Conservation (phyloP, 371 early-diverging fungal genomes). For the Mortierella sp. region DNA sequence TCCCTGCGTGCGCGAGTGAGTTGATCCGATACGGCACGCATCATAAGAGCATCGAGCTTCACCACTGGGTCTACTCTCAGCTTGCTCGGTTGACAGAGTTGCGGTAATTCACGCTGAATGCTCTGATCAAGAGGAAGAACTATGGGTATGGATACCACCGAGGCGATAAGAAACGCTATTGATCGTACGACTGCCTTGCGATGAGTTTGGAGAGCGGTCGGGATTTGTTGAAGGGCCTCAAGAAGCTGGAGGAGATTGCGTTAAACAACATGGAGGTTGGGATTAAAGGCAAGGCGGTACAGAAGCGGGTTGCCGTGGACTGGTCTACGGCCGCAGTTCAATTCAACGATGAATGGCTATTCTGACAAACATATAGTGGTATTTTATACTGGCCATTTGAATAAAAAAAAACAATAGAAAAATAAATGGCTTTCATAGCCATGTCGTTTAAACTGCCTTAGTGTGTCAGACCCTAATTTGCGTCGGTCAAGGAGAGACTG, state of each 20-base stretch:
- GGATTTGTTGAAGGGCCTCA: background rate
- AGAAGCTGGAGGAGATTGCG: background rate
- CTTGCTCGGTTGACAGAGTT: background rate
- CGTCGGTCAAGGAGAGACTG: too few relatives aligned
- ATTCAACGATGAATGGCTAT: too few relatives aligned
- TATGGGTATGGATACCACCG: too few relatives aligned
- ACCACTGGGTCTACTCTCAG: background rate
- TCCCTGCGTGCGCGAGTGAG: background rate
- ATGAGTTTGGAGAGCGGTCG: background rate
- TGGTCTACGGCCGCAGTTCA: too few relatives aligned
- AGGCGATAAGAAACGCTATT: background rate
- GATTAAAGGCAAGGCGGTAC: slow-evolving; percentile 3
- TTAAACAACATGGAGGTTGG: slow-evolving; percentile 13
- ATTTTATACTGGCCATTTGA: too few relatives aligned
- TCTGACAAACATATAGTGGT: too few relatives aligned
- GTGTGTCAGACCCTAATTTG: too few relatives aligned
- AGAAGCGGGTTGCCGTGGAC: slow-evolving; percentile 6
- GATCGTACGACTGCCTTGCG: background rate
- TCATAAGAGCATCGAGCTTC: too few relatives aligned
- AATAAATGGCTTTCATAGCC: too few relatives aligned
- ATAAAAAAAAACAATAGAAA: too few relatives aligned
- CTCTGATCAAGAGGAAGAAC: background rate
- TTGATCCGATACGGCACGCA: background rate
- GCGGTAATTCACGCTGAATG: background rate
- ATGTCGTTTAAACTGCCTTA: too few relatives aligned